A percentile compares a stretch with the other conserved stretches of the same genome.
These are phyloP conservation scores for Sporothrix euskadiensis DNA, from an alignment of 2,329 filamentous ascomycete genomes.

Conservation along the genomic window DNA sequence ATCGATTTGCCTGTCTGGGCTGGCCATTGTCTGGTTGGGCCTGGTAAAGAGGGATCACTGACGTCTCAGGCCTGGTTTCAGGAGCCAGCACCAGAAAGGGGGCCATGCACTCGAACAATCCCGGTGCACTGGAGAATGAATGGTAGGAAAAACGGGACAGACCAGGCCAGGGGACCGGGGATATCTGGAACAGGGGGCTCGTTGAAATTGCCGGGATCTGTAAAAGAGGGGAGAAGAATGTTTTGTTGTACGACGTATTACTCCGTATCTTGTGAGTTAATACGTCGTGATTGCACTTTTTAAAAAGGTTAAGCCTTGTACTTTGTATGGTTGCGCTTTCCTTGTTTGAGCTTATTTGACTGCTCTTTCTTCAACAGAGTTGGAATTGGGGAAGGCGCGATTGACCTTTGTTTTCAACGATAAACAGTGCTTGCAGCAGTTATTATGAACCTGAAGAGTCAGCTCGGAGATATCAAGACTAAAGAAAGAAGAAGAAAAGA, in stretches of 20 bases:
- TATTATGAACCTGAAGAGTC: neutral
- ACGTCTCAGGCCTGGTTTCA: conserved; percentile 30
- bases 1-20: neutral
- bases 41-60: conserved; percentile 10
- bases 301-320: neutral
- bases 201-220: neutral
- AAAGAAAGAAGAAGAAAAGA: neutral
- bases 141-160: conserved; percentile 14
- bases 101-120: conserved; percentile 13
- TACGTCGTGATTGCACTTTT: neutral
- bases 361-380: neutral
- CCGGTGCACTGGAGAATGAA: conserved; percentile 2
- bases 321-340: neutral
- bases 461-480: neutral
- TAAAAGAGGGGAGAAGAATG: neutral
- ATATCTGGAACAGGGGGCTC: conserved; percentile 24
- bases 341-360: neutral
- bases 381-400: neutral
- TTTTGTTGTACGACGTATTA: neutral
- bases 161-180: conserved; percentile 19
- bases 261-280: neutral
- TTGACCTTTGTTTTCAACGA: neutral
- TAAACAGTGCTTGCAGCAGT: neutral
- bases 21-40: neutral
- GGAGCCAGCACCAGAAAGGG: neutral